phyloP scores from a whole-genome alignment of 352 stramenopile genomes.

The Globisporangium rhizosaccharum region DNA sequence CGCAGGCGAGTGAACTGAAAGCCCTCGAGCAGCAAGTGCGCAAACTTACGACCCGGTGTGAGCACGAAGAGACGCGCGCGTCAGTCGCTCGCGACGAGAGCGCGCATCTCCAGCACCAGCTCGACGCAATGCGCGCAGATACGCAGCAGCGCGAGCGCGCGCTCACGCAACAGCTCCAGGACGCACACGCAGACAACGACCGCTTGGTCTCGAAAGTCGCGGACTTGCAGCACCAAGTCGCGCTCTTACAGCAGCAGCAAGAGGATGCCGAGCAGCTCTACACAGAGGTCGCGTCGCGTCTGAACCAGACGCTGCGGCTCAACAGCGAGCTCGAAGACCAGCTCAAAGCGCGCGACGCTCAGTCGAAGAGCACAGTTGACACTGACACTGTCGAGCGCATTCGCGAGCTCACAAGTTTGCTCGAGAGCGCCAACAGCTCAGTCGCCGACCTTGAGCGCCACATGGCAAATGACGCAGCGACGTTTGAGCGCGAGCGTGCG shows the following conservation, averaged over 20 bases:
- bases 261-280: conserved; percentile 55
- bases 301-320: conserved; percentile 46
- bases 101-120: conserved; percentile 35
- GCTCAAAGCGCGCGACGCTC: conserved; percentile 1
- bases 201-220: conserved; percentile 27
- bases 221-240: conserved; percentile 41
- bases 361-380: neutral
- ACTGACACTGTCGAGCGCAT: neutral
- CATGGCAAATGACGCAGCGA: conserved; percentile 2
- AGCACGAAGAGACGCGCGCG: conserved; percentile 41
- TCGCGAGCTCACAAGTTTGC: conserved; percentile 6
- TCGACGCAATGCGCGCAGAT: conserved; percentile 33
- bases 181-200: conserved; percentile 17
- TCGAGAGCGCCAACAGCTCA: conserved; percentile 6
- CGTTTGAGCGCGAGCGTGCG: conserved; percentile 9
- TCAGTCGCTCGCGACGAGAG: conserved; percentile 60
- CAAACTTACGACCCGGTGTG: conserved; percentile 17
- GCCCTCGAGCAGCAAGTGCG: conserved; percentile 29
- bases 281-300: conserved; percentile 45
- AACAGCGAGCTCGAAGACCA: conserved; percentile 19
- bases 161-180: conserved; percentile 18
- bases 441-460: conserved; percentile 11
- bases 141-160: conserved; percentile 49
- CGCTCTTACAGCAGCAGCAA: conserved; percentile 39
- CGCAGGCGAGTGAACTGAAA: conserved; percentile 19